Conservation (phyloP, 2,329 filamentous ascomycete genomes). For the Cladosporium sp. region DNA sequence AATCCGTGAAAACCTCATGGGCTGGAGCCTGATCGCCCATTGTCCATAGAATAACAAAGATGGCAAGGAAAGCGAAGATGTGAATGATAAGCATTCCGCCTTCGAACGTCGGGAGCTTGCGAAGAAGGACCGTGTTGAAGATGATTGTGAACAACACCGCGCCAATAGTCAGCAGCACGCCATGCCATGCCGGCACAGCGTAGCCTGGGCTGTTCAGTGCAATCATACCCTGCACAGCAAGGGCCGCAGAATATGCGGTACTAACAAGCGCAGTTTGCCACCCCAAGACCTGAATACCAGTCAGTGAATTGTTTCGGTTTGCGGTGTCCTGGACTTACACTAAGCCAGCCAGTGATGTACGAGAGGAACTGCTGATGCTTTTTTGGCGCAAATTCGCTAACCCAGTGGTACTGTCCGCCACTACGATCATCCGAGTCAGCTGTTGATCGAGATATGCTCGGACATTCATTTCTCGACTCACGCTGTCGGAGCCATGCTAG, state of each 20-base stretch:
- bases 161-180: conserved; percentile 32
- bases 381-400: conserved; percentile 28
- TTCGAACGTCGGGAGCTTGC: conserved; percentile 16
- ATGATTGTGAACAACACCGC: conserved; percentile 8
- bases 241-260: neutral
- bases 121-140: conserved; percentile 18
- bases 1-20: conserved; percentile 30
- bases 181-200: conserved; percentile 38
- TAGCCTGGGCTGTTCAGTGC: conserved; percentile 38
- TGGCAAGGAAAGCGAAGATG: conserved; percentile 16
- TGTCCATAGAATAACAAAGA: conserved; percentile 16
- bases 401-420: conserved; percentile 30
- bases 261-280: conserved; percentile 4
- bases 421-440: neutral
- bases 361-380: conserved; percentile 23
- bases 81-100: conserved; percentile 16
- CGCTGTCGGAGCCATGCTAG: conserved; percentile 28
- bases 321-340: neutral
- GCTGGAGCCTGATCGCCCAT: conserved; percentile 21
- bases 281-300: neutral
- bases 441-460: neutral
- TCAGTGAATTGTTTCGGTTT: neutral
- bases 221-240: conserved; percentile 29
- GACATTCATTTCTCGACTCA: neutral
- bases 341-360: conserved; percentile 25